A percentile compares a stretch with the other conserved stretches of the same genome.
These are phyloP conservation scores for Salinomyces thailandicus DNA, from an alignment of 2,329 filamentous ascomycete species.

Conservation along the genomic window DNA sequence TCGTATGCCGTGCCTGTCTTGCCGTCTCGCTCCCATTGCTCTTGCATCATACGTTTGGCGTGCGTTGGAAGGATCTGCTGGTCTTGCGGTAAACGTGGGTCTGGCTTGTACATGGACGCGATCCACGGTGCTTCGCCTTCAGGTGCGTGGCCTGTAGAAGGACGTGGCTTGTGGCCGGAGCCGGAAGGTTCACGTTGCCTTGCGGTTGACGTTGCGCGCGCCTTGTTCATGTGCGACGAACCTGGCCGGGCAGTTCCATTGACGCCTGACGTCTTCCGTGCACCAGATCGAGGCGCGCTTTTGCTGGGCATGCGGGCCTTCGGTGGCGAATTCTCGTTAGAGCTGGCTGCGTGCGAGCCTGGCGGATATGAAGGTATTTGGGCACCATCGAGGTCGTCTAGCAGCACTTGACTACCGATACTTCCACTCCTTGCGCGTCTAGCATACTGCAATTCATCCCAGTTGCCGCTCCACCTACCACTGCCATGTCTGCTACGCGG, in stretches of 20 bases:
- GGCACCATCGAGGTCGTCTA: slow-evolving; percentile 39
- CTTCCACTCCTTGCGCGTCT: slow-evolving; percentile 58
- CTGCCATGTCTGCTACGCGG: slow-evolving; percentile 50
- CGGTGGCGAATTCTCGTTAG: slow-evolving; percentile 23
- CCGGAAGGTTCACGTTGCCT: slow-evolving; percentile 6
- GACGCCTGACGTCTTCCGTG: slow-evolving; percentile 10
- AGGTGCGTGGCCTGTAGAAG: slow-evolving; percentile 60
- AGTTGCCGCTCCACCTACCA: slow-evolving; percentile 46
- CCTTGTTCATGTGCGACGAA: slow-evolving; percentile 12
- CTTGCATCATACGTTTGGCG: slow-evolving; percentile 79
- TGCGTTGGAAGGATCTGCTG: slow-evolving; percentile 93
- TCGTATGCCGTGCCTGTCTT: slow-evolving; percentile 71
- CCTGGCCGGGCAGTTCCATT: slow-evolving; percentile 9
- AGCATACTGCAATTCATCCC: slow-evolving; percentile 33
- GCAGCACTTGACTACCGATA: slow-evolving; percentile 40
- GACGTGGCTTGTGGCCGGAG: slow-evolving; percentile 27
- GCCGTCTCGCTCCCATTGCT: slow-evolving; percentile 63
- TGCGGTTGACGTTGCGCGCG: background rate
- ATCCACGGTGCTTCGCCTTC: slow-evolving; percentile 97
- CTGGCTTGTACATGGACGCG: slow-evolving; percentile 86
- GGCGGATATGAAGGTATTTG: slow-evolving; percentile 31
- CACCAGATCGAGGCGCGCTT: slow-evolving; percentile 25
- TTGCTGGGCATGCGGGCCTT: slow-evolving; percentile 33
- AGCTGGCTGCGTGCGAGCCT: slow-evolving; percentile 14
- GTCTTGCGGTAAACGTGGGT: slow-evolving; percentile 85